Evolutionary conservation across 129 eudicot species (phyloP), one percentile per base, ranked within the genome.

Genomic region (Mikania micrantha): DNA sequence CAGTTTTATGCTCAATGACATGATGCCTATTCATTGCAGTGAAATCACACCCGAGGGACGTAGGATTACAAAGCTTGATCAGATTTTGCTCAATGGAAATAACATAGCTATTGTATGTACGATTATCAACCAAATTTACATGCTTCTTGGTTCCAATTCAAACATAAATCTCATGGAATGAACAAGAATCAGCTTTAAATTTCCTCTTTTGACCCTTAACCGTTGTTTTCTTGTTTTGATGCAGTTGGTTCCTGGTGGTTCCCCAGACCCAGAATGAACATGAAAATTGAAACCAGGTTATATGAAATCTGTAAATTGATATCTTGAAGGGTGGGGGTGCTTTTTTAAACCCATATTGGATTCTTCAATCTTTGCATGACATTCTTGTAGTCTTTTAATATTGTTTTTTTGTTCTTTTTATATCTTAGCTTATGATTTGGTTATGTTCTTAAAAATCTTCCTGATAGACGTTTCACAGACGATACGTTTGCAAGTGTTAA

Each of bases 21-120:
- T 73, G n/a, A n/a, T n/a, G n/a, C n/a, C 31, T 22, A 24, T 38
- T 1, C 58, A 9, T 31, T 66, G 54, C 92, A 90, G 97, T 77
- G 95, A 87, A 70, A 82, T 87, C 38, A 90, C 95, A 60, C 72
- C 97, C 4, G 95, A 90, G 84, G 97, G 97, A 7, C 83, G 90
- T 8, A 76, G 95, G 49, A 81, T 87, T 40, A 90, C 97, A 57
- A 87, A 87, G 75, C 95, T 90, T 28, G 95, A 90, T 60, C 95
- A 90, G 78, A 90, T 87, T 66, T 76, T 90, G 71, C 92, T 90
- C 27, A 90, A 90, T 49, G 97, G 97, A 45, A 90, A 90, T 75
- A 90, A 90, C 79, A 90, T 90, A 28, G 97, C 95, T 9, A 90
- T 87, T 17, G 96, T 90, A 79, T 86, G 96, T 82, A 40, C 60